Evolutionary conservation across 2,329 filamentous ascomycete species (phyloP).

Genomic region (Colletotrichum sp.): DNA sequence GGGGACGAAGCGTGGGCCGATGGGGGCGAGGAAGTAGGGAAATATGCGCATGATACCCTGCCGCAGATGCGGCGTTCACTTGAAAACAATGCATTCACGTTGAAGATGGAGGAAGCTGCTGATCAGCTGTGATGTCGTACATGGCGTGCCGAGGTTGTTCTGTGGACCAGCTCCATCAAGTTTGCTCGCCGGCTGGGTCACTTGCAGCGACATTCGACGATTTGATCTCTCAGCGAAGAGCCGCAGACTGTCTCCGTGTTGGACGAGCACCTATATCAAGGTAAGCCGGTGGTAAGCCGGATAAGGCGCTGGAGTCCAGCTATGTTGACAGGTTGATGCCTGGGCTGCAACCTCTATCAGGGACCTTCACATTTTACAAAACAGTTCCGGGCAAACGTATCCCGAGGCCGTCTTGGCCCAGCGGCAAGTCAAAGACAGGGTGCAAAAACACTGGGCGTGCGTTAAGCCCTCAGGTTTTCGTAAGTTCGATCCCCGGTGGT

Average conservation of each 20-base stretch:
- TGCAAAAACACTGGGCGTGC: not conserved
- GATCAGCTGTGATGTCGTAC: not conserved
- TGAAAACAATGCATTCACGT: not conserved
- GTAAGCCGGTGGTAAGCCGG: not conserved
- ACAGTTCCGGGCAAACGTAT: not conserved
- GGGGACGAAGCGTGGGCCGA: conserved; percentile 21
- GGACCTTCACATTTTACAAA: not conserved
- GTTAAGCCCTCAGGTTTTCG: not conserved
- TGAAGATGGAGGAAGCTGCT: not conserved
- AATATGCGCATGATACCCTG: conserved; percentile 20
- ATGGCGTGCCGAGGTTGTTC: not conserved
- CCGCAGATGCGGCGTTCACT: not conserved
- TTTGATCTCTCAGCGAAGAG: not conserved
- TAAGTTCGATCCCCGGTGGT: not conserved
- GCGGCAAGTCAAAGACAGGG: not conserved
- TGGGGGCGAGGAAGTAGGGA: not conserved
- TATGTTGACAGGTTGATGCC: not conserved
- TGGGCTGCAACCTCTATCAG: not conserved
- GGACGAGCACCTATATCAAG: not conserved
- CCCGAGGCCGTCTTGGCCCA: not conserved
- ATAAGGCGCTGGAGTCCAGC: not conserved
- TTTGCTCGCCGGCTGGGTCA: not conserved
- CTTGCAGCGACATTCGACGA: not conserved
- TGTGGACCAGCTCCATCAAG: not conserved
- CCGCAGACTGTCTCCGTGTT: not conserved